Evolutionary conservation across 2,329 filamentous ascomycete species (phyloP).

Genomic region (Arthrobotrys conoides): DNA sequence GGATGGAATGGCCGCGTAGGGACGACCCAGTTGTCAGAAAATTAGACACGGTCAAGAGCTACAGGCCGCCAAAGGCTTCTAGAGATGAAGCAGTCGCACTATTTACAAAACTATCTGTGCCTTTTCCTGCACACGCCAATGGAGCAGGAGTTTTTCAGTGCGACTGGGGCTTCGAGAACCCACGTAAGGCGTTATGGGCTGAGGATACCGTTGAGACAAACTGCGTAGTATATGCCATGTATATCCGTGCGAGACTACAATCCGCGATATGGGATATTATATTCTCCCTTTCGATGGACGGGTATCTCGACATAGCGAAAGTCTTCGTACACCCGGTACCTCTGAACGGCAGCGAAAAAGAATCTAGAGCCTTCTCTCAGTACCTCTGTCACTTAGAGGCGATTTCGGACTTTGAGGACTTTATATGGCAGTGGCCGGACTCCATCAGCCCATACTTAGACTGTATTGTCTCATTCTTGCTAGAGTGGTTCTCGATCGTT

Average conservation of each 20-base stretch:
- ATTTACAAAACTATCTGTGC: background rate
- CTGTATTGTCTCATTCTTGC: background rate
- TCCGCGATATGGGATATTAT: conserved; percentile 1
- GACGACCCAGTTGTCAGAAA: background rate
- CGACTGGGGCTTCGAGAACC: background rate
- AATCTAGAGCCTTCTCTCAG: background rate
- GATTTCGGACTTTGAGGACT: background rate
- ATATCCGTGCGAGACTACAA: background rate
- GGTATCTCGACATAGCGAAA: background rate
- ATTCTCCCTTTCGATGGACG: background rate
- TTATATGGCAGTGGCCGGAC: background rate
- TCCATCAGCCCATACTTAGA: background rate
- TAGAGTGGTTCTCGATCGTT: background rate
- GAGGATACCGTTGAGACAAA: background rate
- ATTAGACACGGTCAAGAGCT: background rate
- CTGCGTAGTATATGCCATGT: background rate
- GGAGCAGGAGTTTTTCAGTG: background rate
- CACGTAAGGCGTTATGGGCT: background rate
- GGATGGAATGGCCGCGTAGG: background rate
- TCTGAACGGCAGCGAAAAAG: background rate
- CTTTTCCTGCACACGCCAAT: background rate
- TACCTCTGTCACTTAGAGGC: background rate
- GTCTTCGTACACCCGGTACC: background rate
- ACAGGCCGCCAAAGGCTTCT: background rate
- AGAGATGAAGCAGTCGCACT: background rate